Conservation (phyloP, 2,329 filamentous ascomycete genomes). For the Hymenoscyphus repandus region DNA sequence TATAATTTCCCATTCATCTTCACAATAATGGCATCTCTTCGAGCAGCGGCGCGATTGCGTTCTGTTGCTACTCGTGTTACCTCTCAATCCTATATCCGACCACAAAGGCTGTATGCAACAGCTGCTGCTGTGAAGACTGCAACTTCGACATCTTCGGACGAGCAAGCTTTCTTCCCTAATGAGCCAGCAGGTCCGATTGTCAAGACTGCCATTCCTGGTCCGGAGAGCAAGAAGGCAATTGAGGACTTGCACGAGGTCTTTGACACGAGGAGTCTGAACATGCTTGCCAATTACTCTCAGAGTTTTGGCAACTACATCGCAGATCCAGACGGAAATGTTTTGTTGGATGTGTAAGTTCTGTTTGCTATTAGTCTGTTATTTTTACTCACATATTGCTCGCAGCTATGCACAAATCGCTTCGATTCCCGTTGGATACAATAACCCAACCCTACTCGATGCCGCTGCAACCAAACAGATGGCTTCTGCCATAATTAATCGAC, state of each 20-base stretch:
- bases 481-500: slow-evolving; percentile 70
- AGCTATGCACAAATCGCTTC: slow-evolving; percentile 78
- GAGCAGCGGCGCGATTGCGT: slow-evolving; percentile 28
- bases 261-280: slow-evolving; percentile 47
- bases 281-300: slow-evolving; percentile 48
- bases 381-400: slow-evolving; percentile 14
- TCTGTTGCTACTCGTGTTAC: slow-evolving; percentile 18
- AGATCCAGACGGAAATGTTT: slow-evolving; percentile 45
- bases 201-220: slow-evolving; percentile 36
- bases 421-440: slow-evolving; percentile 80
- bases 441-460: slow-evolving; percentile 59
- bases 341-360: slow-evolving; percentile 41
- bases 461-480: slow-evolving; percentile 68
- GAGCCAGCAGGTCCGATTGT: slow-evolving; percentile 29
- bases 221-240: slow-evolving; percentile 34
- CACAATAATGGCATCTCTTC: slow-evolving; percentile 27
- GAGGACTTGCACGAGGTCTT: slow-evolving; percentile 43
- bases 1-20: not conserved
- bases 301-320: slow-evolving; percentile 49
- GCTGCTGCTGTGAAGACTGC: slow-evolving; percentile 21
- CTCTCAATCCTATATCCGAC: slow-evolving; percentile 8
- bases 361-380: not conserved
- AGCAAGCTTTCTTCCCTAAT: slow-evolving; percentile 28
- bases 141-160: slow-evolving; percentile 7
- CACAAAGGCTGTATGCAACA: slow-evolving; percentile 19